Percentiles rank a stretch among this genome's conserved stretches.
Evolutionary conservation across 257 asterid genomes (phyloP).

Genomic region (Ligustrum vulgare): DNA sequence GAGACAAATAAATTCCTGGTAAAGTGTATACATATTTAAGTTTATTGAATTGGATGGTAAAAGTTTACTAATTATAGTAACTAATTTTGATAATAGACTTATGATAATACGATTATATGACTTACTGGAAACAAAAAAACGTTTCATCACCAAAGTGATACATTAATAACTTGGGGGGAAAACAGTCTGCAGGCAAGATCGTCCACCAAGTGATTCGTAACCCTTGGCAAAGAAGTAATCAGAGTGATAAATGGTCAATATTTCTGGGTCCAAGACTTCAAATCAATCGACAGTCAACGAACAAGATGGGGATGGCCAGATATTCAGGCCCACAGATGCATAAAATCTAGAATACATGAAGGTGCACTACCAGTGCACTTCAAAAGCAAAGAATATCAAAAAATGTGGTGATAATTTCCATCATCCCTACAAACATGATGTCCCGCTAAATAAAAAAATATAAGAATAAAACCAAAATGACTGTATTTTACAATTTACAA

Average conservation of each 20-base stretch:
- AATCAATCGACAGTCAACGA: background rate
- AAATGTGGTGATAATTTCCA: background rate
- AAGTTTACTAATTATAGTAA: too few relatives aligned
- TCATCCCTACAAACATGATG: background rate
- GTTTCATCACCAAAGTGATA: too few relatives aligned
- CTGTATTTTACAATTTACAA: background rate
- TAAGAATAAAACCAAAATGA: background rate
- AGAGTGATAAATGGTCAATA: background rate
- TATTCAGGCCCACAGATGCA: background rate
- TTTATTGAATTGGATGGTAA: too few relatives aligned
- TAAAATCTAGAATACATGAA: slow-evolving; percentile 4
- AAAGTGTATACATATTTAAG: too few relatives aligned
- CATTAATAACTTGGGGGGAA: too few relatives aligned
- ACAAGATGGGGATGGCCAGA: background rate
- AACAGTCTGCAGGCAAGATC: too few relatives aligned
- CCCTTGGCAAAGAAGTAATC: background rate
- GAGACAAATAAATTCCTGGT: too few relatives aligned
- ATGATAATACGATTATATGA: too few relatives aligned
- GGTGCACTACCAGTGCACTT: background rate
- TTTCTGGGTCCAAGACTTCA: background rate
- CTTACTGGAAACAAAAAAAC: too few relatives aligned
- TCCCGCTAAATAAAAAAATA: background rate
- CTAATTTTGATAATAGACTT: too few relatives aligned
- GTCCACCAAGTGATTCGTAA: too few relatives aligned
- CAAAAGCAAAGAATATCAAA: background rate